Evolutionary conservation across 2,329 filamentous ascomycete species (phyloP).

Genomic region (Colletotrichum lindemuthianum): DNA sequence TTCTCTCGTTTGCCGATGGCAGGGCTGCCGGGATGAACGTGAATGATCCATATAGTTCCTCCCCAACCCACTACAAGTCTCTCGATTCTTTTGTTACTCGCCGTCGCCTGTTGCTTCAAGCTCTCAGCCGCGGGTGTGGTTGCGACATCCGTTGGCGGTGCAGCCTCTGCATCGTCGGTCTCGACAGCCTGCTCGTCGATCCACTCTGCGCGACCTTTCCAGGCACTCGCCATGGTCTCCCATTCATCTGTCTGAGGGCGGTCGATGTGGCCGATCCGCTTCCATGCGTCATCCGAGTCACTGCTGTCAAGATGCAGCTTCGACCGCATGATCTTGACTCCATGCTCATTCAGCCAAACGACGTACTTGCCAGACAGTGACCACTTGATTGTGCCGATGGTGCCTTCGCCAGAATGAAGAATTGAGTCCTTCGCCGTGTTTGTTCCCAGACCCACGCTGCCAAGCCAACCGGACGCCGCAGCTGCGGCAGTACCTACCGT

Average conservation of each 20-base stretch:
- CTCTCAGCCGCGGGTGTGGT: slow-evolving; percentile 58
- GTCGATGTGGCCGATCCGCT: slow-evolving; percentile 91
- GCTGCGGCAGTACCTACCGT: slow-evolving; percentile 86
- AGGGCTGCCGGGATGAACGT: slow-evolving; percentile 82
- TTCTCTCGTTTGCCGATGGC: slow-evolving; percentile 75
- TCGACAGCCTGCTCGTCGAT: slow-evolving; percentile 87
- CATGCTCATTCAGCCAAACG: slow-evolving; percentile 95
- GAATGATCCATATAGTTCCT: slow-evolving; percentile 93
- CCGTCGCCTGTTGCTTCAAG: slow-evolving; percentile 60
- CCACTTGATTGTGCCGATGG: slow-evolving; percentile 93
- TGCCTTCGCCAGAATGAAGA: slow-evolving; percentile 90
- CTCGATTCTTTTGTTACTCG: slow-evolving; percentile 67
- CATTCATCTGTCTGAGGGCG: slow-evolving; percentile 86
- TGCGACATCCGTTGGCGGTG: slow-evolving; percentile 42
- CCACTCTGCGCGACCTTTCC: slow-evolving; percentile 94
- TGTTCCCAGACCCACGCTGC: slow-evolving; percentile 82
- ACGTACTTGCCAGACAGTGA: slow-evolving; percentile 92
- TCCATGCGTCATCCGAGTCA: slow-evolving; percentile 89
- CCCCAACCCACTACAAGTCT: slow-evolving; percentile 95
- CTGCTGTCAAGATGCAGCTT: slow-evolving; percentile 81
- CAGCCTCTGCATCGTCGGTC: slow-evolving; percentile 68
- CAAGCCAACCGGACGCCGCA: slow-evolving; percentile 89
- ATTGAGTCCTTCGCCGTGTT: slow-evolving; percentile 87
- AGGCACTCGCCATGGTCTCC: slow-evolving; percentile 96
- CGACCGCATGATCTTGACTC: slow-evolving; percentile 97